Evolutionary conservation across 2,329 filamentous ascomycete species (phyloP).

Genomic region (Colletotrichum musae): DNA sequence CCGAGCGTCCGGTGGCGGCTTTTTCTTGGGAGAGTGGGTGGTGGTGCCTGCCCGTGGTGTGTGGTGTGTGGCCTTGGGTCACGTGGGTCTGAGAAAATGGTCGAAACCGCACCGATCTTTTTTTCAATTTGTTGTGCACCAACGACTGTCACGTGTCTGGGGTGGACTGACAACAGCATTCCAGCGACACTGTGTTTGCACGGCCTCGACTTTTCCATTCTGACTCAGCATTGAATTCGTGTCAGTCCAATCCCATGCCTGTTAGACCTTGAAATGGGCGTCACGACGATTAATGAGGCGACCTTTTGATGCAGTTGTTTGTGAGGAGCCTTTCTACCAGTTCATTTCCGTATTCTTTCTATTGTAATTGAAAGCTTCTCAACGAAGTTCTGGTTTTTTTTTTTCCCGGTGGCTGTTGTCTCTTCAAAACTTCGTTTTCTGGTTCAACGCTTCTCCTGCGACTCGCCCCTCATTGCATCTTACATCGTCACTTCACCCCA

Average conservation of each 20-base stretch:
- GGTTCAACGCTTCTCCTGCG: no score
- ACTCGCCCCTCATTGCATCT: not conserved
- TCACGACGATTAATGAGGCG: not conserved
- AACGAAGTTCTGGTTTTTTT: no score
- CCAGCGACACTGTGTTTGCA: slow-evolving; percentile 24
- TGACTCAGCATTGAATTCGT: slow-evolving; percentile 24
- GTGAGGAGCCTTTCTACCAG: not conserved
- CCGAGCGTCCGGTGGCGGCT: not conserved
- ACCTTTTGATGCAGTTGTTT: not conserved
- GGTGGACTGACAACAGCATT: no score
- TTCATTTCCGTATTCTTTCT: no score
- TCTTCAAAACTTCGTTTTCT: no score
- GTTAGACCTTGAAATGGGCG: not conserved
- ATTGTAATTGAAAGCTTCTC: no score
- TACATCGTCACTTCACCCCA: not conserved
- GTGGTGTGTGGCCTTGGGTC: not conserved
- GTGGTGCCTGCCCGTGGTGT: not conserved
- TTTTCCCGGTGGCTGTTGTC: no score
- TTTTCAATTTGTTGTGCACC: not conserved
- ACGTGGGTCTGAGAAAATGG: slow-evolving; percentile 1
- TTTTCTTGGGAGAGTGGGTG: no score
- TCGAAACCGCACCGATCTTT: not conserved
- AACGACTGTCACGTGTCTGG: not conserved
- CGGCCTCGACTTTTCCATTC: slow-evolving; percentile 3
- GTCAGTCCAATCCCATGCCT: not conserved